Base-by-base conservation (phyloP, 1,139 yeast genomes). In the Pichia sorboxylosa region DNA sequence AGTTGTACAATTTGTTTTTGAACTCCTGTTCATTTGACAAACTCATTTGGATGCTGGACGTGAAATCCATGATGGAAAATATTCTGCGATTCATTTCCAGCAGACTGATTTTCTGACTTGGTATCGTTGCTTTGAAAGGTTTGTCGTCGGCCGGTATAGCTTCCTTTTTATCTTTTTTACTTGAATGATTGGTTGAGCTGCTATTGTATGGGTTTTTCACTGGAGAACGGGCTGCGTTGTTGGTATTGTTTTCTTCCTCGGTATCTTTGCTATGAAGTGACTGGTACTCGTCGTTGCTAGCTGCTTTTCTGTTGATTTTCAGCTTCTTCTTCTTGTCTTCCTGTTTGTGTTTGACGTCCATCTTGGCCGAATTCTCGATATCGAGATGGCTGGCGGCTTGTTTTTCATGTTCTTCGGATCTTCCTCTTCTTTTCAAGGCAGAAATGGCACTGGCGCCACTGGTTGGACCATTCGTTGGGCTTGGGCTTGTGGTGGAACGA, bases 41-140 rank as follows among this genome's bases (percentile, higher is more conserved):
- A 49, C 90, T 96, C 37, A 74, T 55, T 52, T 84, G 94, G 2
- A 93, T 79, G 30, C 94, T 64, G 7, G 84, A 84, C 20, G 87
- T 66, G 66, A 87, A 90, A 57, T 90, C 97, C 47, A 87, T 61
- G 14, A 90, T 85, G 3, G 95, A 93, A 5, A 87, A 81, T 1
- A 85, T 82, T 36, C 98, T 66, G 49, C 84, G 77, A 35, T 87
- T 72, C 75, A 87, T 74, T 51, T 87, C 98, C 43, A 70, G 69
- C 38, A 85, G 58, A 2, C 85, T 68, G 3, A 83, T 70, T 35
- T 82, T 69, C 10, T 77, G 73, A 38, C 78, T 78, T 6, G 94
- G 96, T 35, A 73, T 64, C 33, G 94, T 68, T 11, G 97, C 95
- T 45, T 74, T 80, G 29, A 85, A 78, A 5, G 85, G 77, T 49